Conservation (phyloP, 164 flowering plant species). For the Liquidambar formosana region DNA sequence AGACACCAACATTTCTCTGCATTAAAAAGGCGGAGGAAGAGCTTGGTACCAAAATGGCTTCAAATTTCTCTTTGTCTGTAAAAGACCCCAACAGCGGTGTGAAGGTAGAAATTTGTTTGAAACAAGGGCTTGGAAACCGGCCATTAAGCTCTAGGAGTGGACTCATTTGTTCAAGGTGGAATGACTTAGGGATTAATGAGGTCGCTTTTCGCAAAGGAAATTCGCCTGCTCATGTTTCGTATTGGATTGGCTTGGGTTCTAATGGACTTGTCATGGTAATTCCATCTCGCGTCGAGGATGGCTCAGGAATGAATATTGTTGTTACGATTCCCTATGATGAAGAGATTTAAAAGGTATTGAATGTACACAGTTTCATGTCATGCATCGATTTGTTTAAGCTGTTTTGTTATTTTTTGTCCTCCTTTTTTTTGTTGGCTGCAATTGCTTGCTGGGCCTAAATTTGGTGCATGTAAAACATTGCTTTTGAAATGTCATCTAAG, state of each 20-base stretch:
- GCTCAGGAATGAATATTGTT: slow-evolving; percentile 6
- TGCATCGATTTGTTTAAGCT: no score
- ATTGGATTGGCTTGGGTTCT: slow-evolving; percentile 29
- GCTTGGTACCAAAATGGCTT: slow-evolving; percentile 15
- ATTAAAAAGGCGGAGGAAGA: slow-evolving; percentile 30
- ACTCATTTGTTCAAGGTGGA: slow-evolving; percentile 15
- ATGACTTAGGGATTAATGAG: slow-evolving; percentile 21
- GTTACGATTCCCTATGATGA: slow-evolving; percentile 14
- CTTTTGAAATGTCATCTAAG: no score
- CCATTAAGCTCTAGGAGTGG: not conserved
- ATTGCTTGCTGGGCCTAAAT: no score
- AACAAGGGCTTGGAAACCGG: slow-evolving; percentile 5
- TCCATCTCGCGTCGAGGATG: slow-evolving; percentile 13
- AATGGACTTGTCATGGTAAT: slow-evolving; percentile 29
- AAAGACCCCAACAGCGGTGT: slow-evolving; percentile 17
- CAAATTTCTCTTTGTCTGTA: slow-evolving; percentile 15
- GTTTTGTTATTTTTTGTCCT: no score
- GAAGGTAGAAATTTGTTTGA: no score
- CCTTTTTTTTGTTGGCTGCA: no score
- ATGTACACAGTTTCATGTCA: no score
- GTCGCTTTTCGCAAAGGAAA: slow-evolving; percentile 25
- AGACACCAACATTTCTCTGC: slow-evolving; percentile 19
- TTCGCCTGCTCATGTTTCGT: slow-evolving; percentile 24
- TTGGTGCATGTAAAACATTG: no score
- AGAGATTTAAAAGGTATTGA: no score